These are phyloP conservation scores for Cordyceps fumosorosea DNA, from an alignment of 2,329 filamentous ascomycete genomes.

Conservation along the genomic window DNA sequence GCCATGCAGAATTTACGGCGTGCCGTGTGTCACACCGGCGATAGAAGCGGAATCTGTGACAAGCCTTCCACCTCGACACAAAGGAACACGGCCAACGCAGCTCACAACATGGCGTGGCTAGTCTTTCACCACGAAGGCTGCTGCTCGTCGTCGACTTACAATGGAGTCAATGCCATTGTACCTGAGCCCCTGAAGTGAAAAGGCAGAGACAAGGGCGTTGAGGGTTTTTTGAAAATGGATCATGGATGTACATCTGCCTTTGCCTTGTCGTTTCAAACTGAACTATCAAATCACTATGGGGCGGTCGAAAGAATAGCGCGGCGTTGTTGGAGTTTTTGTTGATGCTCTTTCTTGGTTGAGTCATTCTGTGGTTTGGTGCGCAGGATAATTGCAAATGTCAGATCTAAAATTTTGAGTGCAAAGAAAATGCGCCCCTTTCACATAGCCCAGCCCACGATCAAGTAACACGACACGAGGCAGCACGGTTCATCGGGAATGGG, in stretches of 20 bases:
- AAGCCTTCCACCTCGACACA: not conserved
- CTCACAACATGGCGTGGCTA: not conserved
- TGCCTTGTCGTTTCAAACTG: not conserved
- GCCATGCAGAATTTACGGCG: not conserved
- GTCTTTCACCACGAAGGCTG: not conserved
- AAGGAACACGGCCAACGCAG: not conserved
- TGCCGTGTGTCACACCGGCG: not conserved
- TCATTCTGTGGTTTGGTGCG: not conserved
- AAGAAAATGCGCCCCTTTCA: not conserved
- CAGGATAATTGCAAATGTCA: not conserved
- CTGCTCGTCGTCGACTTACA: not conserved
- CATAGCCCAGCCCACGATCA: too few species aligned
- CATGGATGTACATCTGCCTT: not conserved
- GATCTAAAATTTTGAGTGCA: conserved; percentile 4
- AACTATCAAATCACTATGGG: not conserved
- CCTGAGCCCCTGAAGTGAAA: not conserved
- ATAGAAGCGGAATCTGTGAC: not conserved
- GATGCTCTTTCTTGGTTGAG: not conserved
- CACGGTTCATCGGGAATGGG: too few species aligned
- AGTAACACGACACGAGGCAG: too few species aligned
- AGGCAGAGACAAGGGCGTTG: not conserved
- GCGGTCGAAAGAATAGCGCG: not conserved
- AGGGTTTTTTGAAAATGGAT: not conserved
- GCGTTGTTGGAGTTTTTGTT: conserved; percentile 3
- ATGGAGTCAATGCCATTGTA: not conserved